A percentile compares a stretch with the other conserved stretches of the same genome.
phyloP scores from a whole-genome alignment of 345 rosid species.

The Eucalyptus viminalis region DNA sequence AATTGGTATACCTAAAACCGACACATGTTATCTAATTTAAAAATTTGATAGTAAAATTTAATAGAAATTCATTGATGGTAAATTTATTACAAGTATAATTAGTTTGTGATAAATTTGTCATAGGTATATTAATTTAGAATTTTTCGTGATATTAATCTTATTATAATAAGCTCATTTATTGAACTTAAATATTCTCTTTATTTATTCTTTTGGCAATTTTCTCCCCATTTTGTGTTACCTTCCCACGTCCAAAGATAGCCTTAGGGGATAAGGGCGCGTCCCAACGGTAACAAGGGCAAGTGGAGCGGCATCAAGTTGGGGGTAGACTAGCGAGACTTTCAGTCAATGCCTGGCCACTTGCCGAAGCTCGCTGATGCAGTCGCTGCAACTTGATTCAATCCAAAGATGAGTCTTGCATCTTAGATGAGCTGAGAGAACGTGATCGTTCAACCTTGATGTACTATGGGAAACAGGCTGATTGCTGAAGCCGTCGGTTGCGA shows the following conservation, averaged over 20 bases:
- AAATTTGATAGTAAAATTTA: rapidly evolving
- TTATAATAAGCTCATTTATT: too few relatives aligned
- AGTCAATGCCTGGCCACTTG: not conserved
- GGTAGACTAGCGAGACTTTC: not conserved
- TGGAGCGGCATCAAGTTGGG: not conserved
- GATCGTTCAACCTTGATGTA: not conserved
- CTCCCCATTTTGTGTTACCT: not conserved
- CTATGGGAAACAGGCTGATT: not conserved
- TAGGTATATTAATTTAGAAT: rapidly evolving
- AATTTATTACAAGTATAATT: rapidly evolving
- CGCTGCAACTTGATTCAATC: not conserved
- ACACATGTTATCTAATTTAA: rapidly evolving
- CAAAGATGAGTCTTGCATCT: not conserved
- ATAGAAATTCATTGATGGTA: rapidly evolving
- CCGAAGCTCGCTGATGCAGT: not conserved
- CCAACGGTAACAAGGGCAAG: not conserved
- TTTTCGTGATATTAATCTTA: rapidly evolving
- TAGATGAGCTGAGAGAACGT: not conserved
- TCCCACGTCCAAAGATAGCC: not conserved
- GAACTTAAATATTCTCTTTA: not conserved
- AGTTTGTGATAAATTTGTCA: too few relatives aligned
- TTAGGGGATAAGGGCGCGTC: not conserved
- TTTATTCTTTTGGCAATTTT: not conserved
- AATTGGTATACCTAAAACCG: rapidly evolving
- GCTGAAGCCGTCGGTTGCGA: not conserved